Base-by-base conservation (phyloP, 331 rosid species). In the Dryas integrifolia region DNA sequence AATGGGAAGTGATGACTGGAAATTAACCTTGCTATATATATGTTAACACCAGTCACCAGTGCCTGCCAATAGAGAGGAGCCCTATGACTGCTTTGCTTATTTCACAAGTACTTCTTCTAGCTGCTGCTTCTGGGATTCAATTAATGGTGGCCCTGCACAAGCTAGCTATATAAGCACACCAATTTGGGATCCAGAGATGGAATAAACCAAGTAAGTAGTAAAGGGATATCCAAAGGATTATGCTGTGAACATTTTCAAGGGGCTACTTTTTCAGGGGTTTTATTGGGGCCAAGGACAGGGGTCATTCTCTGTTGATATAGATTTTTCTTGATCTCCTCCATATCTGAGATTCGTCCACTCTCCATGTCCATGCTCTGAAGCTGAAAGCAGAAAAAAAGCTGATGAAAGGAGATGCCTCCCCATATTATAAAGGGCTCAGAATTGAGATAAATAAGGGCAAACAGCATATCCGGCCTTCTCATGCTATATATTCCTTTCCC, bases 1-100 rank as follows among this genome's bases (percentile, higher is more conserved):
- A 64, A 43, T 30, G 53, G 15, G 15, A 13, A 39, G 24, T 70
- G 65, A 21, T 13, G 35, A 30, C 35, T 30, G 35, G 35, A 30
- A 30, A 30, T 30, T 30, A 30, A 30, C 35, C 35, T 30, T 30
- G 35, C 35, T 30, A 30, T 30, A 21, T 55, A 15, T 39, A 16
- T 9, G 16, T 40, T 69, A 35, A 35, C 65, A 56, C 14, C 65
- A 43, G 30, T 56, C 65, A 56, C 44, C 69, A 67, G 65, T 67
- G 46, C 82, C 64, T 78, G 78, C 82, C 82, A 78, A 78, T 40
- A 24, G 44, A 52, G 78, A 72, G 78, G 65, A 43, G 82, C 82
- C 82, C 78, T 72, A 47, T 65, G 65, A 49, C 70, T 72, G 70
- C 8, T 78, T 78, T 72, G 74, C 82, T 72, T 72, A 72, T 16